Evolutionary conservation across 2,329 filamentous ascomycete species (phyloP), one percentile per base, ranked within the genome.

Genomic region (Harringtonia aguacate): DNA sequence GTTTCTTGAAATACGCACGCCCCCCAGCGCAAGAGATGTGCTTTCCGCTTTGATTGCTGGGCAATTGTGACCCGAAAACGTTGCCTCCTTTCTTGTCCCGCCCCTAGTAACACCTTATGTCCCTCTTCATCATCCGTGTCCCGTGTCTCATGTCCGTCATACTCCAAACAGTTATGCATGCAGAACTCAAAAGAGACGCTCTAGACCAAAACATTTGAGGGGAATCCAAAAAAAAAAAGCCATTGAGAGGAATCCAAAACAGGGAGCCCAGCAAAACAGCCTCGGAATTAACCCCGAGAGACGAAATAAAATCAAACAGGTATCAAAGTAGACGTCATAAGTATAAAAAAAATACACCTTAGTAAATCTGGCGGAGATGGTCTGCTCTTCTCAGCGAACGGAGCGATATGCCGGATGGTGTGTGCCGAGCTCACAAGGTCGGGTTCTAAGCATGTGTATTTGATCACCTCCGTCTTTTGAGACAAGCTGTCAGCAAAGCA

Each of bases 11-110:
- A 8, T 14, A 14, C 14, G 30, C 15, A 14, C 30, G 5, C 14
- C 30, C 4, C 30, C 15, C 7, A 14, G 30, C 30, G 13, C 8
- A 13, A n/a, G 30, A 4, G 5, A 31, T 14, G 12, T 31, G 12
- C 17, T 35, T 13, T 39, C 37, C 27, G 37, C 18, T 28, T 28
- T 28, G 31, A 35, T 41, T 29, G 39, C 31, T 13, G 39, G 10
- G n/a, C 34, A 15, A 28, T 22, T 28, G 31, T 41, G n/a, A 22
- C 39, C 39, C 22, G 21, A 9, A 31, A 42, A 37, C 34, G 41
- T 43, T 44, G 36, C 42, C 42, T 33, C 36, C 42, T 13, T 20
- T 39, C 29, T 24, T 44, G 21, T 30, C 29, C 42, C 21, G n/a
- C 27, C 36, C 17, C 28, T 33, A 36, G n/a, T n/a, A 43, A 20